phyloP scores from a whole-genome alignment of 371 early-diverging fungal species.

The Rhizopus microsporus region DNA sequence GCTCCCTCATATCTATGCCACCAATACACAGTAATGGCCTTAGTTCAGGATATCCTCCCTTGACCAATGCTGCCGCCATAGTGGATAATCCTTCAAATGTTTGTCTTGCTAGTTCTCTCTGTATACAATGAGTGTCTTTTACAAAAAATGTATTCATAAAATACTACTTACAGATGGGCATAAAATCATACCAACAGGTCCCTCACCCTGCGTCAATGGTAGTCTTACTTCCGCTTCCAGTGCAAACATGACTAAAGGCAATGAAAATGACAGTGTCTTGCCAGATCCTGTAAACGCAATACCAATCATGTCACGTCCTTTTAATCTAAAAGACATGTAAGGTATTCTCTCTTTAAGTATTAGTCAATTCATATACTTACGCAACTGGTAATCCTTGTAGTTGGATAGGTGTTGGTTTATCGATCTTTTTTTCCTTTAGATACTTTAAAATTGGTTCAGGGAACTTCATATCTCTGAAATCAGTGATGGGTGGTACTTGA shows the following conservation, averaged over 20 bases:
- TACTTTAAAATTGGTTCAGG: slow-evolving; percentile 81
- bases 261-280: slow-evolving; percentile 96
- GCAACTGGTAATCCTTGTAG: slow-evolving; percentile 88
- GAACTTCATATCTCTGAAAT: slow-evolving; percentile 75
- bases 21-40: slow-evolving; percentile 88
- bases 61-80: slow-evolving; percentile 64
- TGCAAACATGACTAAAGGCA: slow-evolving; percentile 86
- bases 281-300: slow-evolving; percentile 99
- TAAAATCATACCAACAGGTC: slow-evolving; percentile 87
- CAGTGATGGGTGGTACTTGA: slow-evolving; percentile 74
- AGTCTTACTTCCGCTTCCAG: slow-evolving; percentile 79
- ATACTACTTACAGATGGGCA: slow-evolving; percentile 78
- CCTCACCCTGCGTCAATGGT: slow-evolving; percentile 85
- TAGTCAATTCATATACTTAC: slow-evolving; percentile 28
- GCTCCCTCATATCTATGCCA: slow-evolving; percentile 93
- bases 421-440: slow-evolving; percentile 81
- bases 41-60: slow-evolving; percentile 72
- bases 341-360: background rate
- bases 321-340: slow-evolving; percentile 32
- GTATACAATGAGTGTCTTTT: background rate
- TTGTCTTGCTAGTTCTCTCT: slow-evolving; percentile 87
- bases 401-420: slow-evolving; percentile 97
- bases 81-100: slow-evolving; percentile 75
- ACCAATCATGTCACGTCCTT: slow-evolving; percentile 93
- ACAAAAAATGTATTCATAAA: background rate